Evolutionary conservation across 2,329 filamentous ascomycete species (phyloP), one percentile per base, ranked within the genome.

Genomic region (Cercospora beticola): DNA sequence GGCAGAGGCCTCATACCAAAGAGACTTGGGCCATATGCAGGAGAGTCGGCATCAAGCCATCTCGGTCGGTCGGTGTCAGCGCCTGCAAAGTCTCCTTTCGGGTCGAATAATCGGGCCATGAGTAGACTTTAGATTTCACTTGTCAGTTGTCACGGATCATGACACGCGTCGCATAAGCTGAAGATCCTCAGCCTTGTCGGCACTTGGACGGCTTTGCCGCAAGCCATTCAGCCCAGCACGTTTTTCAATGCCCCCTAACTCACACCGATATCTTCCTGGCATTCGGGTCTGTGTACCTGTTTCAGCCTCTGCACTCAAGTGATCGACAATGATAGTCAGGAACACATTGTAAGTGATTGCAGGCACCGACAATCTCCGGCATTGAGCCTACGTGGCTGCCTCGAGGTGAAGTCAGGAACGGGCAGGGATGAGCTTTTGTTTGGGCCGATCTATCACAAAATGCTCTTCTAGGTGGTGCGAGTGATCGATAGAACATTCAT

Each of bases 311-410:
- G 54, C 52, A 54, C 52, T 31, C 43, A 49, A 36, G 43, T 54
- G 26, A 59, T 68, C 33, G 28, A 52, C 46, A 23, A 52, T 14
- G n/a, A 23, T 43, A 30, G 52, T 33, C n/a, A 58, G 60, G 30
- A 52, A 31, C 16, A 28, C 31, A 14, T 49, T 30, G 9, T 26
- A 9, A 31, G 46, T 57, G 46, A 21, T 62, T 28, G 31, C 58
- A 56, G 43, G 64, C 40, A 66, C 58, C 64, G 28, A 61, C 64
- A 67, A 67, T 66, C 57, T 66, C 64, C 64, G 64, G 33, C 28
- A n/a, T 61, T 54, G 26, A 62, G 64, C 64, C 58, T 66, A 26
- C 56, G 52, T 28, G 12, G 33, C 33, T 49, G 59, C 59, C 58
- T 61, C 30, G 56, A 28, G 28, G 40, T 23, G 33, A 18, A 59